Percentiles rank a stretch among this genome's conserved stretches.
These are phyloP conservation scores for Ocimum tenuiflorum DNA, from an alignment of 257 asterid species.

Conservation along the genomic window DNA sequence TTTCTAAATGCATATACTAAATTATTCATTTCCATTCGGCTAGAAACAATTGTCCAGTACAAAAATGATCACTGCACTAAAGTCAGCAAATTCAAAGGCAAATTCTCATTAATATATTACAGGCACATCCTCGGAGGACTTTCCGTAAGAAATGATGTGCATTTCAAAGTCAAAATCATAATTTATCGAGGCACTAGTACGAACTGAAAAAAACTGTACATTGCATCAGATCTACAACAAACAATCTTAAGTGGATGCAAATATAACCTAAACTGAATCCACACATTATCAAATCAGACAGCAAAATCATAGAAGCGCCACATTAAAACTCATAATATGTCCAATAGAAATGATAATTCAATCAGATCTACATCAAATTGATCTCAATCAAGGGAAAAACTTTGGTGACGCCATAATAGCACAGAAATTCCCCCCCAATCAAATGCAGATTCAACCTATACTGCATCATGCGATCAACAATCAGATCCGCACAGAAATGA, in stretches of 20 bases:
- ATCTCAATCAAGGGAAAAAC: no score
- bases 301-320: background rate
- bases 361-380: slow-evolving; percentile 26
- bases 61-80: background rate
- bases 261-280: background rate
- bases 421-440: no score
- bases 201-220: background rate
- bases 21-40: no score
- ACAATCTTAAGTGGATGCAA: slow-evolving; percentile 12
- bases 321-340: background rate
- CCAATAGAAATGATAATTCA: background rate
- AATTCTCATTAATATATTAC: background rate
- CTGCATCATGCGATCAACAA: slow-evolving; percentile 2
- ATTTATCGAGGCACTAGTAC: no score
- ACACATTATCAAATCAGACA: slow-evolving; percentile 24
- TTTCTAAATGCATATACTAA: background rate
- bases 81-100: background rate
- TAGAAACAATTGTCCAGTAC: background rate
- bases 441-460: slow-evolving; percentile 3
- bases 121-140: background rate
- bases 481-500: slow-evolving; percentile 25
- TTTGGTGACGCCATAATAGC: no score
- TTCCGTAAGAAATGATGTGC: no score
- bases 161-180: no score
- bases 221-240: slow-evolving; percentile 23